Percentiles rank a stretch among this genome's conserved stretches.
phyloP scores from a whole-genome alignment of 2,329 filamentous ascomycete genomes.

The Epichloe coenophiala region DNA sequence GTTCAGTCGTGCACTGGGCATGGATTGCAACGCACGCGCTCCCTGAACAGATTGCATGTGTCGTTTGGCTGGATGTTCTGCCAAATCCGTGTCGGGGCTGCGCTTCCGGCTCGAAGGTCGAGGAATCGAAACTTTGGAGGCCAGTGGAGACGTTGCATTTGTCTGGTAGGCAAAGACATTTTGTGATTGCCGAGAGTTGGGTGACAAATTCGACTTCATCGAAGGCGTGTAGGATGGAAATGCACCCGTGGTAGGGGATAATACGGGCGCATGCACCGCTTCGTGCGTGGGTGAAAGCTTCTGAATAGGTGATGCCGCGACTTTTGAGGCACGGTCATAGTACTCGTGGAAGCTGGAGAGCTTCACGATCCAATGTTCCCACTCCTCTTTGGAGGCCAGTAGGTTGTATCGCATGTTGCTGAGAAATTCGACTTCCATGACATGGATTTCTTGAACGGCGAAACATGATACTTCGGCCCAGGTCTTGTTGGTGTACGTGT shows the following conservation, averaged over 20 bases:
- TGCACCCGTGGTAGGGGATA: conserved; percentile 32
- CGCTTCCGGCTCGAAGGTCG: conserved; percentile 33
- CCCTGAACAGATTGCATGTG: conserved; percentile 15
- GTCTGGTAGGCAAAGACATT: conserved; percentile 26
- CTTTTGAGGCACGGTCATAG: conserved; percentile 53
- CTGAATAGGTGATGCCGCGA: conserved; percentile 27
- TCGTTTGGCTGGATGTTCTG: conserved; percentile 44
- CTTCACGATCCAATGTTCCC: conserved; percentile 76
- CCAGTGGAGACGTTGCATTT: conserved; percentile 33
- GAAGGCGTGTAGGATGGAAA: conserved; percentile 22
- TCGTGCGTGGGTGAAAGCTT: conserved; percentile 27
- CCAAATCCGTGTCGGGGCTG: conserved; percentile 33
- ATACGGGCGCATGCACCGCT: conserved; percentile 30
- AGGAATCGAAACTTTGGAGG: conserved; percentile 30
- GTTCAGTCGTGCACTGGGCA: conserved; percentile 10
- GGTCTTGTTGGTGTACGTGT: conserved; percentile 98
- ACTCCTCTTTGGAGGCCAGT: conserved; percentile 72
- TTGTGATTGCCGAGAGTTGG: conserved; percentile 22
- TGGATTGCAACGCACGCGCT: conserved; percentile 5
- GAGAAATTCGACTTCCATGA: conserved; percentile 99
- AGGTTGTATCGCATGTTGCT: conserved; percentile 97
- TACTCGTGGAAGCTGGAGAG: conserved; percentile 73
- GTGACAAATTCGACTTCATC: conserved; percentile 24
- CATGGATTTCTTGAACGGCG: conserved; percentile 85
- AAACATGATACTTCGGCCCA: conserved; percentile 98